These are phyloP conservation scores for Elongisporangium prolatum DNA, from an alignment of 352 stramenopile species.

Conservation along the genomic window DNA sequence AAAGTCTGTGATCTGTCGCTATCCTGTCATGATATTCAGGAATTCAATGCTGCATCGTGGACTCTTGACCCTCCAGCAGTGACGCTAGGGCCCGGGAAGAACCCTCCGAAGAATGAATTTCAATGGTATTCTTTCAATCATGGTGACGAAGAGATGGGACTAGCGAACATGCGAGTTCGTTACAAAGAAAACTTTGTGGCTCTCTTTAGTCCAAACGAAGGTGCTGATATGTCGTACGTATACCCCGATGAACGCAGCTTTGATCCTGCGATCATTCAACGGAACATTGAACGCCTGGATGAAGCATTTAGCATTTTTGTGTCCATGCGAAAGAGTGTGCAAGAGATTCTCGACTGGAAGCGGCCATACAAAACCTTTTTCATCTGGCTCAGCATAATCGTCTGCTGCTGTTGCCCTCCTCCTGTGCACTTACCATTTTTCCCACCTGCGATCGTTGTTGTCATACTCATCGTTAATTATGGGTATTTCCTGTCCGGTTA, in stretches of 20 bases:
- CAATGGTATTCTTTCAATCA: slow-evolving; percentile 16
- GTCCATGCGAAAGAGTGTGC: slow-evolving; percentile 6
- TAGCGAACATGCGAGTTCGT: slow-evolving; percentile 15
- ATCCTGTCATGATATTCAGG: slow-evolving; percentile 23
- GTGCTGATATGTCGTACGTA: slow-evolving; percentile 17
- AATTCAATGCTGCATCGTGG: slow-evolving; percentile 13
- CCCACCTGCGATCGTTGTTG: slow-evolving; percentile 1
- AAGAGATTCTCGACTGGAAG: slow-evolving; percentile 32
- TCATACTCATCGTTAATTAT: slow-evolving; percentile 14
- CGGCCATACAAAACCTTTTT: slow-evolving; percentile 11
- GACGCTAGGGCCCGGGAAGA: slow-evolving; percentile 15
- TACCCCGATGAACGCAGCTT: slow-evolving; percentile 23
- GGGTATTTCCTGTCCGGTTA: slow-evolving; percentile 10
- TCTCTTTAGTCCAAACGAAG: slow-evolving; percentile 14
- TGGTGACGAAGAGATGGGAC: slow-evolving; percentile 25
- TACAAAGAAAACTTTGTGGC: slow-evolving; percentile 22
- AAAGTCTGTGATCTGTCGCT: slow-evolving; percentile 11
- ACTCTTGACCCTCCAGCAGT: slow-evolving; percentile 15
- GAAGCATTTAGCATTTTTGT: slow-evolving; percentile 14
- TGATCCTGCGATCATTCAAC: slow-evolving; percentile 23
- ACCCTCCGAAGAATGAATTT: slow-evolving; percentile 11
- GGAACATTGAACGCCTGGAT: slow-evolving; percentile 34
- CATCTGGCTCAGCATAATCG: slow-evolving; percentile 21
- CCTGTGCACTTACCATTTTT: slow-evolving; percentile 15
- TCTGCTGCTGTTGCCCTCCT: too few species aligned